Evolutionary conservation across 2,329 filamentous ascomycete genomes (phyloP), one percentile per base, ranked within the genome.

Genomic region (Phaeoacremonium minimum): DNA sequence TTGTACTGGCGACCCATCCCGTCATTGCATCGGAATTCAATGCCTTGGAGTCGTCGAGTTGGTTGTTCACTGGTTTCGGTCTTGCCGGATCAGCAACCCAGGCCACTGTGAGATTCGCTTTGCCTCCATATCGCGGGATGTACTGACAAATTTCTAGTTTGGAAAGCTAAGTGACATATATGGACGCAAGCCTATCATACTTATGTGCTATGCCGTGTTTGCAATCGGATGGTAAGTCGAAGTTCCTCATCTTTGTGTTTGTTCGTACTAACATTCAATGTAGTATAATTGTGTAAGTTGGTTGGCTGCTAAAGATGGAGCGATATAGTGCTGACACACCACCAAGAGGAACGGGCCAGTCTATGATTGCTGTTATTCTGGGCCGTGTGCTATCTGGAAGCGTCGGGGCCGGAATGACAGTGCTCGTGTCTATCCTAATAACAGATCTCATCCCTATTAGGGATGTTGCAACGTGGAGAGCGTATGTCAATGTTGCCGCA

Each of bases 1-100:
- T 87, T 0, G 70, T 87, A 0, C 60, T 87, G 19, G 82, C 84
- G 0, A 84, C 82, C 0, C 77, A 83, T 40, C 73, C 75, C 1
- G 64, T 64, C 4, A 79, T 83, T 35, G 72, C 76, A 0, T 83
- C 77, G 8, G 72, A 81, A 36, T 83, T 83, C 46, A 61, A 71
- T 36, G 64, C 67, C 20, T 50, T 83, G 5, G 67, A 66, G 13
- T 67, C 74, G 35, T 78, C 76, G 4, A 77, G 69, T 40, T 79
- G 77, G 75, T 50, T 79, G 9, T 69, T 75, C 13, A 75, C 71
- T 4, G 64, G 63, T 28, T 77, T 75, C 43, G 58, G 65, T 2
- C 50, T 79, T 12, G 71, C 72, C 2, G 61, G 66, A 0, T 71
- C 68, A 15, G 69, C 70, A 3, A 68, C 68, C 0, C 74, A 78